Evolutionary conservation across 2,329 filamentous ascomycete genomes (phyloP).

Genomic region (Fusarium acutatum): DNA sequence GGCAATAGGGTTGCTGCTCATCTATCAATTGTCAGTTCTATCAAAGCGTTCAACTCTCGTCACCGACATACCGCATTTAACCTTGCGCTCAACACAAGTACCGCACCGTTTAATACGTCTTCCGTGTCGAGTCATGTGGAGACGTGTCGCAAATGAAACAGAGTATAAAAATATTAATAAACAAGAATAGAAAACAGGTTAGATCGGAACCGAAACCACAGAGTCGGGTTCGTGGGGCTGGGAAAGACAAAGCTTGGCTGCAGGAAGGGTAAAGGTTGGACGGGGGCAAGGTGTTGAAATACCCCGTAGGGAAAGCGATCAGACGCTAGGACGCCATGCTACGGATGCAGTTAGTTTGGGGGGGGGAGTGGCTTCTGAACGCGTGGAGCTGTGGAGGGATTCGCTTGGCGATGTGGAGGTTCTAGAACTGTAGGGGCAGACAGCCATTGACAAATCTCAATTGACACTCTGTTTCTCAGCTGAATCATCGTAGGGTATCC

Average conservation of each 20-base stretch:
- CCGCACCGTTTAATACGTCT: conserved; percentile 28
- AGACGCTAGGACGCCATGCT: not conserved
- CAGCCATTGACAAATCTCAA: not conserved
- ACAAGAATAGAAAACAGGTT: not conserved
- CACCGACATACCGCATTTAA: conserved; percentile 18
- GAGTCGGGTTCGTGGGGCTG: not conserved
- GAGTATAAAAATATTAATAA: not conserved
- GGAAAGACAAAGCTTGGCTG: not conserved
- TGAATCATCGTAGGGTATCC: not conserved
- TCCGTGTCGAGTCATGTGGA: conserved; percentile 20
- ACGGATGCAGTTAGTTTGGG: conserved; percentile 8
- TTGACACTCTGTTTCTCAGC: not conserved
- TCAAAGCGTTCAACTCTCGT: not conserved
- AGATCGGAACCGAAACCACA: not conserved
- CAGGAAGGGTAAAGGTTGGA: not conserved
- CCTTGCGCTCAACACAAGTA: conserved; percentile 27
- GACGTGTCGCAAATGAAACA: not conserved
- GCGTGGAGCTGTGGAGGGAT: not conserved
- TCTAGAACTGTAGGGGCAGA: not conserved
- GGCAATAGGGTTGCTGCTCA: conserved; percentile 23
- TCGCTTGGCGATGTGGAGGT: not conserved
- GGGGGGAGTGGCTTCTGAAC: not conserved
- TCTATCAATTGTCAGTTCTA: not conserved
- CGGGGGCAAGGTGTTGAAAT: conserved; percentile 20
- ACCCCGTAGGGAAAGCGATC: conserved; percentile 17